phyloP scores from a whole-genome alignment of 2,329 filamentous ascomycete genomes.

The Coniochaeta sp. region DNA sequence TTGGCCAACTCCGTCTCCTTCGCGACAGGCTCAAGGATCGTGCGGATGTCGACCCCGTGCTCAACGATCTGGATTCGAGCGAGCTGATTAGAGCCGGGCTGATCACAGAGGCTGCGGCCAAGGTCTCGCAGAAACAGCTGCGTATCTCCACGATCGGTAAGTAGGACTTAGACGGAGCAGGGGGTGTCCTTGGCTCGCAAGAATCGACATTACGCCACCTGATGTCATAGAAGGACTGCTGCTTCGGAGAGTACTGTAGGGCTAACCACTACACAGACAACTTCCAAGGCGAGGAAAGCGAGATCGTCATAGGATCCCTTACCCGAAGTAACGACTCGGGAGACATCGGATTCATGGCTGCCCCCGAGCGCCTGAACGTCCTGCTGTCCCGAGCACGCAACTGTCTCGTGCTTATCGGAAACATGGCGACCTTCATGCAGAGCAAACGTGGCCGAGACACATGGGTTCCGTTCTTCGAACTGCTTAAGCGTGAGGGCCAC shows the following conservation, averaged over 20 bases:
- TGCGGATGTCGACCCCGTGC: constrained; percentile 51
- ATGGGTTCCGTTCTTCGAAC: constrained; percentile 52
- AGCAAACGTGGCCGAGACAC: constrained; percentile 47
- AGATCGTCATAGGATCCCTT: constrained; percentile 62
- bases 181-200: background rate
- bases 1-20: constrained; percentile 59
- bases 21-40: constrained; percentile 34
- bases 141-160: constrained; percentile 63
- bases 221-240: background rate
- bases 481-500: constrained; percentile 41
- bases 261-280: constrained; percentile 46
- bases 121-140: constrained; percentile 43
- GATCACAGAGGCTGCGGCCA: constrained; percentile 42
- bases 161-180: constrained; percentile 17
- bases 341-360: constrained; percentile 64
- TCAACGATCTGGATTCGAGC: constrained; percentile 62
- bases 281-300: constrained; percentile 70
- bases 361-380: constrained; percentile 63
- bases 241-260: background rate
- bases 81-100: constrained; percentile 59
- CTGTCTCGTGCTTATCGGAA: constrained; percentile 62
- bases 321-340: constrained; percentile 56
- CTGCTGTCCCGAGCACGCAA: constrained; percentile 60
- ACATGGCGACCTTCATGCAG: constrained; percentile 57
- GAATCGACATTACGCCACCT: background rate